phyloP scores from a whole-genome alignment of 2,329 filamentous ascomycete species.

The Didymella keratinophila region DNA sequence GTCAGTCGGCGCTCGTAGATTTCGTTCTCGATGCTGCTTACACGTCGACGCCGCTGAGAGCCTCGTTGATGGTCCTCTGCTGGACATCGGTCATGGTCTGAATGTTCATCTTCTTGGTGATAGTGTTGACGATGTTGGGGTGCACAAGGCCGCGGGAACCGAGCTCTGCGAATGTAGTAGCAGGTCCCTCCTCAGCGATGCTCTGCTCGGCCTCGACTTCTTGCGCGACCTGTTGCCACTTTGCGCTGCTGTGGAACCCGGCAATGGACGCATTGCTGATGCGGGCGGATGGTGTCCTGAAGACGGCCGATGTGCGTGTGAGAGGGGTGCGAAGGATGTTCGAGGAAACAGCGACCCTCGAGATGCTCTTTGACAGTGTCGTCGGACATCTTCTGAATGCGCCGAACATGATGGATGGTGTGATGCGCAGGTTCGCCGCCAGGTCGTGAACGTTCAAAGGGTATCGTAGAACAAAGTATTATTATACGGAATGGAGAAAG shows the following conservation, averaged over 20 bases:
- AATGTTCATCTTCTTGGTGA: conserved; percentile 77
- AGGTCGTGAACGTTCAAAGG: not conserved
- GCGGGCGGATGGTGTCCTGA: conserved; percentile 31
- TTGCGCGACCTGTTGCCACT: conserved; percentile 48
- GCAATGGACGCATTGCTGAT: conserved; percentile 34
- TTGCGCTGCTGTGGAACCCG: conserved; percentile 51
- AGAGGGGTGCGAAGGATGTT: conserved; percentile 36
- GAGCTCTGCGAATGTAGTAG: conserved; percentile 57
- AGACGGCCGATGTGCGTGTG: conserved; percentile 30
- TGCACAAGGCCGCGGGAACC: conserved; percentile 64
- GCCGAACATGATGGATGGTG: conserved; percentile 52
- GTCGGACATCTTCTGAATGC: conserved; percentile 53
- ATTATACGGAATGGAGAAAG: conserved; percentile 2
- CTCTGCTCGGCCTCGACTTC: conserved; percentile 30
- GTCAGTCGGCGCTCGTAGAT: conserved; percentile 15
- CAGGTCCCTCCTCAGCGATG: conserved; percentile 31
- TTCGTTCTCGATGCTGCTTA: conserved; percentile 52
- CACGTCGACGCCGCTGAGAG: conserved; percentile 82
- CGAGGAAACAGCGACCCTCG: conserved; percentile 35
- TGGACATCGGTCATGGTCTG: conserved; percentile 94
- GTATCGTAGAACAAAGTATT: conserved; percentile 10
- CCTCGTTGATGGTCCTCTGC: conserved; percentile 79
- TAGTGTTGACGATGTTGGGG: conserved; percentile 68
- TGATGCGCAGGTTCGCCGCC: conserved; percentile 20
- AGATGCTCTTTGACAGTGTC: conserved; percentile 45